phyloP scores from a whole-genome alignment of 2,329 filamentous ascomycete species.

The Cadophora sp. region DNA sequence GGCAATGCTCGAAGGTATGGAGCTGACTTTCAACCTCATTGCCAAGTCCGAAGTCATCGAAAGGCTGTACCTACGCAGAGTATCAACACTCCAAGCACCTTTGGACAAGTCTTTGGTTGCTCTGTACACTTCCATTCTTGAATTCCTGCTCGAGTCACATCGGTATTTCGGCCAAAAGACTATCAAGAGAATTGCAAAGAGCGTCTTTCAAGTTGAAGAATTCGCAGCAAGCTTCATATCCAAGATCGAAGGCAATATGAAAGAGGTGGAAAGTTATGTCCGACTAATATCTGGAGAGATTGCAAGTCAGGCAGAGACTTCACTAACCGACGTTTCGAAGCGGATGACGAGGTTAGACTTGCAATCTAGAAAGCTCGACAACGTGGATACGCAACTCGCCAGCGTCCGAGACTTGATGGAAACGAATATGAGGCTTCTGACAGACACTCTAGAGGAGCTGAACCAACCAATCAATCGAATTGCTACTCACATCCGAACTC shows the following conservation, averaged over 20 bases:
- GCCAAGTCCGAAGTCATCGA: constrained; percentile 26
- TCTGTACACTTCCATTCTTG: constrained; percentile 25
- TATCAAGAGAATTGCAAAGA: constrained; percentile 19
- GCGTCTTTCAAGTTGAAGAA: constrained; percentile 24
- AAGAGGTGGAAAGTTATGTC: constrained; percentile 20
- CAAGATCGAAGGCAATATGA: constrained; percentile 14
- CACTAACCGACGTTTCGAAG: background rate
- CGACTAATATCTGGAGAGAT: constrained; percentile 17
- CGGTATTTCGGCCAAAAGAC: constrained; percentile 24
- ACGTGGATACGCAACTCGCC: background rate
- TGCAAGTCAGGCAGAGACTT: background rate
- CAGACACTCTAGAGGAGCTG: constrained; percentile 6
- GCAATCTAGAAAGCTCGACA: constrained; percentile 10
- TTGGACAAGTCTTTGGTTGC: constrained; percentile 15
- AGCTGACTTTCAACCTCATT: constrained; percentile 24
- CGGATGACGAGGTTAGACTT: background rate
- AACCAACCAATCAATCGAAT: constrained; percentile 22
- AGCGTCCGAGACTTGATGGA: background rate
- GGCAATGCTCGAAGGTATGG: constrained; percentile 26
- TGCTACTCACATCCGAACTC: background rate
- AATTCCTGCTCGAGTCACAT: constrained; percentile 20
- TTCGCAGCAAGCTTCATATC: constrained; percentile 12
- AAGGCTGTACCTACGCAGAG: constrained; percentile 20
- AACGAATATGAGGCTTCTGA: background rate
- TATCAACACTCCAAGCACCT: background rate